Base-by-base conservation (phyloP, 2,329 filamentous ascomycete species). In the Atkinsonella texensis region DNA sequence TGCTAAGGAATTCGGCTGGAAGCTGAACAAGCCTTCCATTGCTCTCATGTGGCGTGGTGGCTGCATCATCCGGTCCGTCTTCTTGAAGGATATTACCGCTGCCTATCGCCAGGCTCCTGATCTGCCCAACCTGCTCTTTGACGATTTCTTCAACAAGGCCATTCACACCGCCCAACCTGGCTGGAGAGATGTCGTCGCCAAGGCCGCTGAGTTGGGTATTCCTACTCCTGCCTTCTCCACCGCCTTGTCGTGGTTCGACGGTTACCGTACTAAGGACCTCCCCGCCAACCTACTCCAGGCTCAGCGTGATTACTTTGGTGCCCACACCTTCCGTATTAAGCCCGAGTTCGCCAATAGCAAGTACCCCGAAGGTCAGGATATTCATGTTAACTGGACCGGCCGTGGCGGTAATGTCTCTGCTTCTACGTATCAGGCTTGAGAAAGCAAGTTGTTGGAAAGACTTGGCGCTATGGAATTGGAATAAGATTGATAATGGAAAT, bases 41-140 rank as follows among this genome's bases (percentile, higher is more conserved):
- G 93, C 93, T 63, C 86, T 98, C 68, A 98, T 98, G 93, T 98
- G 93, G 93, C 89, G 93, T 71, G 93, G 93, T 76, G 93, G 93
- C 63, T 98, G 93, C 82, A 98, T 98, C 65, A 98, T 98, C 76
- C 91, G 93, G 72, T 97, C 93, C 60, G 93, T 98, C 68, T 98
- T 98, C 89, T 78, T 98, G 60, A 97, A 97, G 84, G 91, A 98
- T 72, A 98, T 98, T 75, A 98, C 93, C 63, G 85, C 85, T 60
- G 93, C 93, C 50, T 98, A 96, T 83, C 91, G 91, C 75, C 83
- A 81, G 62, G 84, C 96, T 79, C 87, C 89, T 59, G 86, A 96
- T 59, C 86, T 98, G 59, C 86, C 96, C 84, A 98, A 98, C 81
- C 77, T 98, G 62, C 82, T 98, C 62, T 98, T 97, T 73, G 89